Conservation (phyloP, 2,329 filamentous ascomycete species). For the Pseudogymnoascus sp. region DNA sequence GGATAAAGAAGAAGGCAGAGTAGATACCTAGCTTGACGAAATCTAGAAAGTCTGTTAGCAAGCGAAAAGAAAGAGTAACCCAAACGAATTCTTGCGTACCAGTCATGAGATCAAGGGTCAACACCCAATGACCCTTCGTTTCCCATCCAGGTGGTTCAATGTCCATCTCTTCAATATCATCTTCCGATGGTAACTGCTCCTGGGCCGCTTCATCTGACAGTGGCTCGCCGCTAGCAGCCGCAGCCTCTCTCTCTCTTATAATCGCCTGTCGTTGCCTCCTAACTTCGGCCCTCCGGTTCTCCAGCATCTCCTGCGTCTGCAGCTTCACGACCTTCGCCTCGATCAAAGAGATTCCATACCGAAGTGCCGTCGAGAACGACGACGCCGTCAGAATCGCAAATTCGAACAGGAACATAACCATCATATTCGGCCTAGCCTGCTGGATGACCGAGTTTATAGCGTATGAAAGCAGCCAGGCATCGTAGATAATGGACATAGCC, state of each 20-base stretch:
- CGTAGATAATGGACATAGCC: constrained; percentile 68
- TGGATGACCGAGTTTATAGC: constrained; percentile 74
- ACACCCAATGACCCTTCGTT: constrained; percentile 84
- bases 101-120: constrained; percentile 76
- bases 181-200: constrained; percentile 46
- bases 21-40: constrained; percentile 88
- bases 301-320: constrained; percentile 63
- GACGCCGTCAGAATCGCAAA: constrained; percentile 80
- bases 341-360: constrained; percentile 69
- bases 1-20: constrained; percentile 82
- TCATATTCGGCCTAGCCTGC: constrained; percentile 91
- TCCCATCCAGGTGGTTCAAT: constrained; percentile 96
- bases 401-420: constrained; percentile 99
- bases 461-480: constrained; percentile 71
- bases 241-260: constrained; percentile 28
- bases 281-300: constrained; percentile 60
- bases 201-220: constrained; percentile 29
- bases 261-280: constrained; percentile 48
- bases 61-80: neutral
- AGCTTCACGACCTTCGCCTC: constrained; percentile 67
- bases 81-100: constrained; percentile 40
- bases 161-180: constrained; percentile 85
- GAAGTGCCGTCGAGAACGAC: constrained; percentile 67
- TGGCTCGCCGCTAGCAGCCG: constrained; percentile 34
- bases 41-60: constrained; percentile 41